Evolutionary conservation across 2,329 filamentous ascomycete genomes (phyloP), one percentile per base, ranked within the genome.

Genomic region (Trichothecium sympodiale): DNA sequence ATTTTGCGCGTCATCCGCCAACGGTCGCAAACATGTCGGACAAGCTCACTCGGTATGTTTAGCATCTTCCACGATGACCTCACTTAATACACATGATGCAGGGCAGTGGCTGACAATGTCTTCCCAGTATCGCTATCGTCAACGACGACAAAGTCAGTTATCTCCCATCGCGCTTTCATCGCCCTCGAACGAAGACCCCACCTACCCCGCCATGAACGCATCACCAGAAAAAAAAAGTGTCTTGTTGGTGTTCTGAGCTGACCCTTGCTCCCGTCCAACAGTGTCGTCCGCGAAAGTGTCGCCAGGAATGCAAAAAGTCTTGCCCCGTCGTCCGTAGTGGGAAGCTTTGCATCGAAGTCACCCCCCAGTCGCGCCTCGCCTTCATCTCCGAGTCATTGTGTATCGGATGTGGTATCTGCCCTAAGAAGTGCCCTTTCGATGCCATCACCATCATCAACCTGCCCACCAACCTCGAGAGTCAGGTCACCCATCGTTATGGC

Each of bases 401-500:
- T 60, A 95, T 96, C 53, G 91, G 91, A 62, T 98, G 93, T 57
- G 93, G 91, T 80, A 98, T 98, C 67, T 98, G 93, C 63, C 87
- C 89, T 31, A 98, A 98, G 71, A 96, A 96, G 64, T 98, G 91
- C 62, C 91, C 91, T 13, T 98, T 98, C 64, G 83, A 88, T 56
- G 91, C 91, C 52, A 98, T 98, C 65, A 93, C 89, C 61, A 98
- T 98, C 62, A 98, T 98, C 86, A 98, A 98, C 70, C 69, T 98
- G 71, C 91, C 93, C 50, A 98, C 91, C 60, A 98, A 98, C 66
- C 82, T 98, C 62, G 91, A 98, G 64, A 93, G 83, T 47, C 84
- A 96, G 61, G 87, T 98, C 55, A 96, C 91, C 49, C 93, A 98
- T 62, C 83, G 91, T 57, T 98, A 98, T 71, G 94, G 89, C 37